Percentiles rank a stretch among this genome's conserved stretches.
These are phyloP conservation scores for Daldinia grandis DNA, from an alignment of 495 filamentous ascomycete genomes.

Conservation along the genomic window DNA sequence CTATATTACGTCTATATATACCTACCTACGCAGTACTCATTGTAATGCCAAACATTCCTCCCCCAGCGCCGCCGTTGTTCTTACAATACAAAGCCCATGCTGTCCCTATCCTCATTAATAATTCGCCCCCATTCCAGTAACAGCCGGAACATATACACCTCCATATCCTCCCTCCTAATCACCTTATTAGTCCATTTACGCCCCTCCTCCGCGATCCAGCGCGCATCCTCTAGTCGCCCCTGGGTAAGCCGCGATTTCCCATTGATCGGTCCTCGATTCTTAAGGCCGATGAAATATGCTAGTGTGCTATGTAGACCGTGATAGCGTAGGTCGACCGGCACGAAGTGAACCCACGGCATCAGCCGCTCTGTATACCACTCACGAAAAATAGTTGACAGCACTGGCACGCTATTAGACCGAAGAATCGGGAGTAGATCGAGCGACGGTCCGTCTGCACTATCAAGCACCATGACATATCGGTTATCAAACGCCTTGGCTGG, in stretches of 20 bases:
- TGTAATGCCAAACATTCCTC: not conserved
- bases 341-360: conserved; percentile 78
- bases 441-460: conserved; percentile 75
- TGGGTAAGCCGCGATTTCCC: conserved; percentile 56
- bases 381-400: conserved; percentile 71
- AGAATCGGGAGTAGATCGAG: conserved; percentile 68
- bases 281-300: conserved; percentile 65
- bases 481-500: conserved; percentile 40
- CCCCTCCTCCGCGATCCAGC: conserved; percentile 73
- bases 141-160: conserved; percentile 81
- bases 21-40: not conserved
- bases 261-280: conserved; percentile 51
- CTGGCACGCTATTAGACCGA: conserved; percentile 68
- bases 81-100: conserved; percentile 58
- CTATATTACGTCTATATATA: not conserved
- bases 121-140: conserved; percentile 78
- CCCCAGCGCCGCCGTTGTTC: not conserved
- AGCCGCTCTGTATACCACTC: conserved; percentile 80
- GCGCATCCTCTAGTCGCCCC: conserved; percentile 49
- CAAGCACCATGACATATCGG: conserved; percentile 70
- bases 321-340: conserved; percentile 74
- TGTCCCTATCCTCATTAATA: conserved; percentile 68
- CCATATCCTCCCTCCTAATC: conserved; percentile 80
- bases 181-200: conserved; percentile 70
- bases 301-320: conserved; percentile 71